Percentiles rank a stretch among this genome's conserved stretches.
phyloP scores from a whole-genome alignment of 805 yeast genomes.

The Citeromyces nyonsensis region DNA sequence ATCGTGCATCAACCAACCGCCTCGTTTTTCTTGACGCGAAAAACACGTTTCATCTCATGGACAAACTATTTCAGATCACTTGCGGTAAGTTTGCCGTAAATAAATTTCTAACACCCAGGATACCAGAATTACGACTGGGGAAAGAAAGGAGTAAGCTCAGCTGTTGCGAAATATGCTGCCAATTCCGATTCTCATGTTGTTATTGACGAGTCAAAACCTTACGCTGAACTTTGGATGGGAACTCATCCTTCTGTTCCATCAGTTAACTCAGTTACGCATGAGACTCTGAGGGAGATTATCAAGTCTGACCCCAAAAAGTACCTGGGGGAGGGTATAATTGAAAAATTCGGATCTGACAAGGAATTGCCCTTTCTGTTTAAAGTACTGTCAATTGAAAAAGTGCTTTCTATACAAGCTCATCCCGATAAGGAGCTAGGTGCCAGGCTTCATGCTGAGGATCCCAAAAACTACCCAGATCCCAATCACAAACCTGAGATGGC shows the following conservation, averaged over 20 bases:
- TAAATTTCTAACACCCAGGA: background rate
- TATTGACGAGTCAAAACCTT: constrained; percentile 67
- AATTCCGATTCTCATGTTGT: constrained; percentile 36
- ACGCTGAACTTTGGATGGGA: constrained; percentile 99
- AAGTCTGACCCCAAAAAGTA: constrained; percentile 36
- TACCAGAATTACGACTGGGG: constrained; percentile 10
- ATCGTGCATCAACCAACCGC: no score
- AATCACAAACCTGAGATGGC: constrained; percentile 99
- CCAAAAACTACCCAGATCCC: constrained; percentile 91
- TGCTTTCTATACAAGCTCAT: constrained; percentile 92
- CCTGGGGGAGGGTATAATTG: constrained; percentile 43
- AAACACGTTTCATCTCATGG: no score
- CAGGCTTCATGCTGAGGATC: constrained; percentile 66
- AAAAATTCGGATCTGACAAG: constrained; percentile 48
- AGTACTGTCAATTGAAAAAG: constrained; percentile 86
- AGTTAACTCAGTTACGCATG: constrained; percentile 31
- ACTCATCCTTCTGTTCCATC: constrained; percentile 92
- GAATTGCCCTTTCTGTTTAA: constrained; percentile 89
- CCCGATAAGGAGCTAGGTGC: constrained; percentile 83
- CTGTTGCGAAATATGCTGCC: constrained; percentile 81
- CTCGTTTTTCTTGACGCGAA: no score
- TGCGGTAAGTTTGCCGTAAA: no score
- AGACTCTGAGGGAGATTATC: constrained; percentile 54
- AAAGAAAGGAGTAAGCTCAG: constrained; percentile 67
- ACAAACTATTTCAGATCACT: no score